phyloP scores from a whole-genome alignment of 2,329 filamentous ascomycete genomes.

The Thelonectria rubi region DNA sequence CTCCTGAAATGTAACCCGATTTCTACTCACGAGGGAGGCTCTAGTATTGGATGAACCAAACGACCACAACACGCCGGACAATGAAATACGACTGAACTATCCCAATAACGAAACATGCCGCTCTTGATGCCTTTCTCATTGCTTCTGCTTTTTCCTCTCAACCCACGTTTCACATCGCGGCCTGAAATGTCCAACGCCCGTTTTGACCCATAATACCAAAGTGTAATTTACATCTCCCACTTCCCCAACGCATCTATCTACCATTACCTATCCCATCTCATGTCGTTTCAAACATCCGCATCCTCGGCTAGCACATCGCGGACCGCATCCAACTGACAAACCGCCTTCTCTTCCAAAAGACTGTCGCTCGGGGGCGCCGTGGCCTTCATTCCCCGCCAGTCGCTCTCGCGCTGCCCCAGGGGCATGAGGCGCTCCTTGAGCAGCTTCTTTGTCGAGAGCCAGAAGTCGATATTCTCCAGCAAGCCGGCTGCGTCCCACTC shows the following conservation, averaged over 20 bases:
- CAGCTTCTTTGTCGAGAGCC: conserved; percentile 74
- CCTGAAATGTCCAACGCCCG: conserved; percentile 39
- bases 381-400: conserved; percentile 61
- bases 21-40: conserved; percentile 20
- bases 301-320: conserved; percentile 64
- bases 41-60: background rate
- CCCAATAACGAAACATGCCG: background rate
- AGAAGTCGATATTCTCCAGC: conserved; percentile 85
- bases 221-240: conserved; percentile 36
- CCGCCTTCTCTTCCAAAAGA: conserved; percentile 78
- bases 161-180: conserved; percentile 33
- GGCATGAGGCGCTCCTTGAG: conserved; percentile 79
- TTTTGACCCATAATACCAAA: conserved; percentile 33
- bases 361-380: conserved; percentile 61
- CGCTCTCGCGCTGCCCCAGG: conserved; percentile 75
- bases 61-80: too few relatives aligned
- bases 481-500: conserved; percentile 78
- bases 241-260: conserved; percentile 26
- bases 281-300: conserved; percentile 49
- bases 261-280: conserved; percentile 8
- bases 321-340: conserved; percentile 72
- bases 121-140: conserved; percentile 3
- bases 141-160: conserved; percentile 26
- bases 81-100: background rate
- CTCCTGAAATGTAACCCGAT: conserved; percentile 22